phyloP scores from a whole-genome alignment of 805 yeast species.

The Jamesozyma rosinii region DNA sequence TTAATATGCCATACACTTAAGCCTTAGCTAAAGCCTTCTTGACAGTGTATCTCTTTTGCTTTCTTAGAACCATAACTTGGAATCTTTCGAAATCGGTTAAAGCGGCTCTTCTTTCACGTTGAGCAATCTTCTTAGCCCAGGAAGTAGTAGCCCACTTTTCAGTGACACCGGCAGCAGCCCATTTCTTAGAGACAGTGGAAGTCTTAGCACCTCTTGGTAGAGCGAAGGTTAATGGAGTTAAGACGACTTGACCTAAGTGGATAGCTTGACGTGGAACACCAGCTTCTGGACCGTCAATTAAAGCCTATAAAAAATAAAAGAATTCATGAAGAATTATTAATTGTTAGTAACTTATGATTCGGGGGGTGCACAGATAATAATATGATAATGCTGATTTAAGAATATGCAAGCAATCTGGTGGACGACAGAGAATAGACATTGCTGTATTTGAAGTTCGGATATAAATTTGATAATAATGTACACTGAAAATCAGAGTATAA shows the following conservation, averaged over 20 bases:
- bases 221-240: conserved; percentile 84
- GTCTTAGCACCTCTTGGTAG: conserved; percentile 95
- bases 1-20: conserved; percentile 34
- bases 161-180: conserved; percentile 82
- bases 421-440: not conserved
- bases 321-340: not conserved
- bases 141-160: conserved; percentile 87
- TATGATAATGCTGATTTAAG: not conserved
- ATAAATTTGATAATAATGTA: too few relatives aligned
- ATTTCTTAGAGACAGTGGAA: conserved; percentile 78
- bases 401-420: not conserved
- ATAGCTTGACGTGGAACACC: conserved; percentile 88
- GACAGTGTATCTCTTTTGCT: conserved; percentile 92
- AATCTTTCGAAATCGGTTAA: conserved; percentile 98
- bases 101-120: conserved; percentile 85
- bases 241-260: conserved; percentile 75
- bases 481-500: too few relatives aligned
- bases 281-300: conserved; percentile 90
- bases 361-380: not conserved
- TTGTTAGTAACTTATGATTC: conserved; percentile 3
- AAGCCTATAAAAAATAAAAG: conserved; percentile 42
- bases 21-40: conserved; percentile 97
- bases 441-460: too few relatives aligned
- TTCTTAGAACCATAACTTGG: conserved; percentile 95
- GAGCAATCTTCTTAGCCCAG: conserved; percentile 98